Evolutionary conservation across 2,329 filamentous ascomycete species (phyloP).

Genomic region (Nakataea oryzae): DNA sequence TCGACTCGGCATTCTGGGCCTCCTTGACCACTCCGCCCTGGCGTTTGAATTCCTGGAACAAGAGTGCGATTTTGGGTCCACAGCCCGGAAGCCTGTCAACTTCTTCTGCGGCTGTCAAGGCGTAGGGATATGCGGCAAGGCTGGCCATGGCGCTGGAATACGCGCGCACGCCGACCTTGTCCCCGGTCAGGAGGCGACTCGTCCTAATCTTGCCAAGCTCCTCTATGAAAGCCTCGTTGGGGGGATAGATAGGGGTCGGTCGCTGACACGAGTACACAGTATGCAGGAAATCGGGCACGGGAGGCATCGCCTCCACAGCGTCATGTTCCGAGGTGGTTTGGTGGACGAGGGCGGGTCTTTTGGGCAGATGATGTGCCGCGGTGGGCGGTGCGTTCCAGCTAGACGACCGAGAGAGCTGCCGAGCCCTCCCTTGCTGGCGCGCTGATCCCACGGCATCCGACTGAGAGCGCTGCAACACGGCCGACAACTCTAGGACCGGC

Average conservation of each 20-base stretch:
- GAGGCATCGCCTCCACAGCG: slow-evolving; percentile 41
- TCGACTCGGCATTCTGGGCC: slow-evolving; percentile 50
- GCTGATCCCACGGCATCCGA: not conserved
- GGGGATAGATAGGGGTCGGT: slow-evolving; percentile 55
- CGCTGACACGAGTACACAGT: slow-evolving; percentile 72
- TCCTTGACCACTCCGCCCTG: slow-evolving; percentile 48
- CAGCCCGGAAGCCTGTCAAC: slow-evolving; percentile 62
- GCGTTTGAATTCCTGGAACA: slow-evolving; percentile 65
- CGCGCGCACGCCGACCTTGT: slow-evolving; percentile 71
- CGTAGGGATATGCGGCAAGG: slow-evolving; percentile 67
- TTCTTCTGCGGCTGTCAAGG: slow-evolving; percentile 29
- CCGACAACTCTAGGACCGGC: not conserved
- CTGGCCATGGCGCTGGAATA: slow-evolving; percentile 83
- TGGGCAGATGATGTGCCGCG: slow-evolving; percentile 6
- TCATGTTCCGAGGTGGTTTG: slow-evolving; percentile 75
- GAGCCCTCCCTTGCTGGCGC: not conserved
- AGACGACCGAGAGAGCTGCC: not conserved
- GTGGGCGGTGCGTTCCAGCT: not conserved
- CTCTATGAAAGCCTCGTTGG: slow-evolving; percentile 66
- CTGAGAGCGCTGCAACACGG: not conserved
- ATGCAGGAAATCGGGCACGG: slow-evolving; percentile 56
- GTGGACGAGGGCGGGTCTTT: slow-evolving; percentile 37
- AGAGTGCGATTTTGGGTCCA: slow-evolving; percentile 63
- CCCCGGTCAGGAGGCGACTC: slow-evolving; percentile 58
- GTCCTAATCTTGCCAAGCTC: slow-evolving; percentile 66